A percentile compares a stretch with the other conserved stretches of the same genome.
phyloP scores from a whole-genome alignment of 2,329 filamentous ascomycete species.

The Clarireedia paspali region DNA sequence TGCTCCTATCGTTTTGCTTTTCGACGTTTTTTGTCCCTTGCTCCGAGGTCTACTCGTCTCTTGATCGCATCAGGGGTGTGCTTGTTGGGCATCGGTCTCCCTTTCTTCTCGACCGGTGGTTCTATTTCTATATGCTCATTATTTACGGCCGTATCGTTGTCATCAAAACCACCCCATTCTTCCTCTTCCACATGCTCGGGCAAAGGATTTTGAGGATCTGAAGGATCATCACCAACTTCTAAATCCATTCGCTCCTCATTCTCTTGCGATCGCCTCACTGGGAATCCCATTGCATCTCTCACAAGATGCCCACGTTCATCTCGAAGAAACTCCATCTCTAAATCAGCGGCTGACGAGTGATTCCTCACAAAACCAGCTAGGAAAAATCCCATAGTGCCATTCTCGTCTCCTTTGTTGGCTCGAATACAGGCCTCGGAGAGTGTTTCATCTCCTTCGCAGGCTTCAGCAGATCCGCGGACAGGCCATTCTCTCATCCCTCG shows the following conservation, averaged over 20 bases:
- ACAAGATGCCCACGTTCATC: slow-evolving; percentile 48
- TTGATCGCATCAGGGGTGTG: slow-evolving; percentile 9
- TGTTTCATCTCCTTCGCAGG: slow-evolving; percentile 40
- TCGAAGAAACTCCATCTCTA: slow-evolving; percentile 27
- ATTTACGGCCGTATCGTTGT: slow-evolving; percentile 19
- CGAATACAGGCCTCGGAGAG: slow-evolving; percentile 72
- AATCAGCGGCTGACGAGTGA: not conserved
- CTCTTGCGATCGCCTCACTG: slow-evolving; percentile 26
- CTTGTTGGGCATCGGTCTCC: slow-evolving; percentile 4
- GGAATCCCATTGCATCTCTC: slow-evolving; percentile 34
- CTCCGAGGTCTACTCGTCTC: slow-evolving; percentile 11
- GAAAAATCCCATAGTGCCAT: slow-evolving; percentile 92
- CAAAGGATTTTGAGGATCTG: not conserved
- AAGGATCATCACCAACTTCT: slow-evolving; percentile 1
- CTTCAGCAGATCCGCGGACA: slow-evolving; percentile 47
- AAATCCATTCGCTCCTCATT: slow-evolving; percentile 14
- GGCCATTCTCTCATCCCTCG: slow-evolving; percentile 69
- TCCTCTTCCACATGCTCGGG: slow-evolving; percentile 26
- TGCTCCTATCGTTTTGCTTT: slow-evolving; percentile 12
- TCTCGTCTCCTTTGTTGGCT: slow-evolving; percentile 70
- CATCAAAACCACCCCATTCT: slow-evolving; percentile 32
- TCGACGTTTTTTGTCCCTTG: slow-evolving; percentile 19
- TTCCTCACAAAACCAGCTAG: slow-evolving; percentile 72
- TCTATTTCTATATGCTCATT: slow-evolving; percentile 31
- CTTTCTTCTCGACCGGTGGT: slow-evolving; percentile 31